These are phyloP conservation scores for Cardamine occulta DNA, from an alignment of 345 rosid genomes.

Conservation along the genomic window DNA sequence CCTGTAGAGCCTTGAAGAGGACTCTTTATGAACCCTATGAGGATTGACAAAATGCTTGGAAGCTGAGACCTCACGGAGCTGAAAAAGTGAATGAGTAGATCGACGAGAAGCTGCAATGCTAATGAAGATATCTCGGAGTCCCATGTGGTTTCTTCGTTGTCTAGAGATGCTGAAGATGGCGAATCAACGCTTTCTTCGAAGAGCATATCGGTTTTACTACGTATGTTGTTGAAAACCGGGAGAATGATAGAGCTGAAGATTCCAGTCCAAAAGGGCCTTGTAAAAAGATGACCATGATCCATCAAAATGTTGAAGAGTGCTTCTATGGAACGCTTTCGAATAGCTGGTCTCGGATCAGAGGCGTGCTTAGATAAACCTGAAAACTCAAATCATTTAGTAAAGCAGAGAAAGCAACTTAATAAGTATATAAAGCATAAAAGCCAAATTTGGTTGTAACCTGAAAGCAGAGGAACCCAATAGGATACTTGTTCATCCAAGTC, in stretches of 20 bases:
- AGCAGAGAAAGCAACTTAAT: background rate
- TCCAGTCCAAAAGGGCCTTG: constrained; percentile 67
- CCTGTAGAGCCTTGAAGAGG: constrained; percentile 80
- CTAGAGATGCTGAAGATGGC: constrained; percentile 51
- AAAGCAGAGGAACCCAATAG: constrained; percentile 90
- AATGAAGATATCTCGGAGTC: constrained; percentile 78
- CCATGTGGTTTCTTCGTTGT: constrained; percentile 64
- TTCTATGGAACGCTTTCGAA: constrained; percentile 82
- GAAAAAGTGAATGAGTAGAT: constrained; percentile 65
- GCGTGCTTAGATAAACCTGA: constrained; percentile 87
- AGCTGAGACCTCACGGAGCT: constrained; percentile 67
- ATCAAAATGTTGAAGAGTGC: constrained; percentile 86
- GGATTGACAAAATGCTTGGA: constrained; percentile 55
- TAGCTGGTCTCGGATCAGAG: constrained; percentile 75
- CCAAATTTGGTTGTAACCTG: constrained; percentile 54
- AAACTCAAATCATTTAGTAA: background rate
- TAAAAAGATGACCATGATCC: constrained; percentile 96
- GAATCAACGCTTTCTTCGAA: constrained; percentile 52
- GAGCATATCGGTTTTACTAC: constrained; percentile 53
- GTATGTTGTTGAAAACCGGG: constrained; percentile 61
- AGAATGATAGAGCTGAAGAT: constrained; percentile 64
- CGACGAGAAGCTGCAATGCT: constrained; percentile 78
- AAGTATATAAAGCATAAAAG: constrained; percentile 10
- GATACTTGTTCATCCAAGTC: constrained; percentile 80
- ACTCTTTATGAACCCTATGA: constrained; percentile 69